Conservation (phyloP, 176 grass and related monocot species). For the Avena eriantha region DNA sequence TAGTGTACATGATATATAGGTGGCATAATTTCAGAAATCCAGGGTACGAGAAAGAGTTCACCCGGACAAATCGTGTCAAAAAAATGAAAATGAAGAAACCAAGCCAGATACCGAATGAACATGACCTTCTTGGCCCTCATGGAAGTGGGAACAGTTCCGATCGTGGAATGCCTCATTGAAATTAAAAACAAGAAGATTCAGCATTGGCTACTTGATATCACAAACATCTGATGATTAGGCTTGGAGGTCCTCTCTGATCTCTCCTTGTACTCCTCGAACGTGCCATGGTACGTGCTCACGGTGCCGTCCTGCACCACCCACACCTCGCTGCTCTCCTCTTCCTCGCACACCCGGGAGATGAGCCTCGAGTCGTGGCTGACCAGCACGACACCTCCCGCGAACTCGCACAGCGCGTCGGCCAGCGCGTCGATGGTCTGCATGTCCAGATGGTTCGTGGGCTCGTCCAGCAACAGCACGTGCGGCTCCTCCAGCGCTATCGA, state of each 20-base stretch:
- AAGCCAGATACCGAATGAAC: no score
- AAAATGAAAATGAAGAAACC: no score
- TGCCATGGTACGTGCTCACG: neutral
- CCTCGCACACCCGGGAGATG: slow-evolving; percentile 20
- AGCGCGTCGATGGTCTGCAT: slow-evolving; percentile 22
- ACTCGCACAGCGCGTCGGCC: slow-evolving; percentile 3
- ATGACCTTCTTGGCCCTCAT: no score
- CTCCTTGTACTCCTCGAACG: slow-evolving; percentile 17
- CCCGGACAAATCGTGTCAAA: no score
- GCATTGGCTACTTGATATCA: neutral
- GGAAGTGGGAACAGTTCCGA: no score
- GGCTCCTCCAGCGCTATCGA: slow-evolving; percentile 22
- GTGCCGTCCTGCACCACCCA: slow-evolving; percentile 17
- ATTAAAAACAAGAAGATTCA: neutral
- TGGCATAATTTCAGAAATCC: no score
- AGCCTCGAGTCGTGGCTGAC: slow-evolving; percentile 8
- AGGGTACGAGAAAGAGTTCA: no score
- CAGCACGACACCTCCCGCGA: slow-evolving; percentile 1
- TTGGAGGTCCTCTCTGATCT: slow-evolving; percentile 13
- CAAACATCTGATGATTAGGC: neutral
- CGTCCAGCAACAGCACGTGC: slow-evolving; percentile 6
- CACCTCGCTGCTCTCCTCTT: slow-evolving; percentile 8
- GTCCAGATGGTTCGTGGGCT: slow-evolving; percentile 6
- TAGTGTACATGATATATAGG: neutral
- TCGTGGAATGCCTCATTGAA: no score